phyloP scores from a whole-genome alignment of 2,329 filamentous ascomycete genomes.

The Emydomyces testavorans region DNA sequence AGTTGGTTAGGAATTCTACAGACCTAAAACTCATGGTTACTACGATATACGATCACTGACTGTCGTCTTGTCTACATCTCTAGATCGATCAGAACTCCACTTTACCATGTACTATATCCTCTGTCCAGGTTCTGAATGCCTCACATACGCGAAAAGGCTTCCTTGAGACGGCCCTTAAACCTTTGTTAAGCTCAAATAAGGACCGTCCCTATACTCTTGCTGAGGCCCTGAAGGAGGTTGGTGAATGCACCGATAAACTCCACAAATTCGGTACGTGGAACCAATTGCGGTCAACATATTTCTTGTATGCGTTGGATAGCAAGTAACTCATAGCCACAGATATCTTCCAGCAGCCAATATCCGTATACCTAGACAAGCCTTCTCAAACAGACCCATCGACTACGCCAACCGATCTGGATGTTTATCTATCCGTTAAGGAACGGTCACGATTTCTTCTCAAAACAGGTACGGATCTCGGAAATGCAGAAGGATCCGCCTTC shows the following conservation, averaged over 20 bases:
- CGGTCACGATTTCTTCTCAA: conserved; percentile 75
- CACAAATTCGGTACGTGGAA: conserved; percentile 58
- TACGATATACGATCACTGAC: not conserved
- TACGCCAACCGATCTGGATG: conserved; percentile 65
- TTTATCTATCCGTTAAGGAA: conserved; percentile 68
- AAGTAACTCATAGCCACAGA: conserved; percentile 40
- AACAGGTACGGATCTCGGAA: conserved; percentile 88
- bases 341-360: conserved; percentile 75
- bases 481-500: conserved; percentile 87
- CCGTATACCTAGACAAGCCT: conserved; percentile 70
- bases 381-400: conserved; percentile 56
- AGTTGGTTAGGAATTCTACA: conserved; percentile 44
- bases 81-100: conserved; percentile 73
- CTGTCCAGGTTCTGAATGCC: conserved; percentile 71
- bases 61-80: not conserved
- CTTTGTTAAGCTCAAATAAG: conserved; percentile 58
- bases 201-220: conserved; percentile 62
- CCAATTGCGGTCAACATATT: not conserved
- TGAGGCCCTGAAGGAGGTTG: conserved; percentile 64
- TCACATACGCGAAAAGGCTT: conserved; percentile 73
- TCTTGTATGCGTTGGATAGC: not conserved
- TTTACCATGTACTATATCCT: conserved; percentile 76
- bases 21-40: not conserved
- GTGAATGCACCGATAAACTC: conserved; percentile 60
- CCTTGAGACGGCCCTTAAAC: conserved; percentile 67